Evolutionary conservation across 1,139 yeast genomes (phyloP), one percentile per base, ranked within the genome.

Genomic region (Blastobotrys persicus): DNA sequence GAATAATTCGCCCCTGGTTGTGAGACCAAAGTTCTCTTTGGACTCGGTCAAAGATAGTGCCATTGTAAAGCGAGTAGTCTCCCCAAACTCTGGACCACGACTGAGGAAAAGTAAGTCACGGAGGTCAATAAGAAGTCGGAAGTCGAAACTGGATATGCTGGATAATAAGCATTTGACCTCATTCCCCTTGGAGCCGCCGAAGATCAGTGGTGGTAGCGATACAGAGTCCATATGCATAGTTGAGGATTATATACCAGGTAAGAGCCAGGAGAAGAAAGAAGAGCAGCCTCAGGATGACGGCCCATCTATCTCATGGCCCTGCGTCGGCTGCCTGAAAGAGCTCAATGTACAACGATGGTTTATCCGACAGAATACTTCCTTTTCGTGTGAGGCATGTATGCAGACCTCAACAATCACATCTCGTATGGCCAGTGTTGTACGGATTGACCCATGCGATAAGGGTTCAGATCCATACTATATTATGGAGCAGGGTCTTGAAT

Each of bases 101-200:
- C n/a, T 37, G 28, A 19, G 41, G 14, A 37, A 37, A 28, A 12
- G 28, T 3, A 37, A 37, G 14, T 37, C 41, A 14, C 17, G 19
- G 41, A 11, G 28, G 17, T 17, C 41, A 23, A 42, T 66, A 11
- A 51, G 61, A 31, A 59, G 56, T 14, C 65, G 65, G 42, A 63
- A 67, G 13, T 83, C 89, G 1, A 74, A 75, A 50, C 68, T 85
- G 11, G 89, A 84, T 55, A 69, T 83, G 49, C 72, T 84, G 4
- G 88, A 85, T 60, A 79, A 75, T 58, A 73, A 77, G 5, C 76
- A 77, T 16, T 66, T 85, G 47, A 84, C 91, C 0, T 82, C 88
- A 1, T 76, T 2, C 85, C 84, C 28, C 9, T 23, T 23, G 28
- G 17, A 86, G 84, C 1, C 69, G 71, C 46, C 64, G 59, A 26